Evolutionary conservation across 331 rosid genomes (phyloP).

Genomic region (Quercus lobata): DNA sequence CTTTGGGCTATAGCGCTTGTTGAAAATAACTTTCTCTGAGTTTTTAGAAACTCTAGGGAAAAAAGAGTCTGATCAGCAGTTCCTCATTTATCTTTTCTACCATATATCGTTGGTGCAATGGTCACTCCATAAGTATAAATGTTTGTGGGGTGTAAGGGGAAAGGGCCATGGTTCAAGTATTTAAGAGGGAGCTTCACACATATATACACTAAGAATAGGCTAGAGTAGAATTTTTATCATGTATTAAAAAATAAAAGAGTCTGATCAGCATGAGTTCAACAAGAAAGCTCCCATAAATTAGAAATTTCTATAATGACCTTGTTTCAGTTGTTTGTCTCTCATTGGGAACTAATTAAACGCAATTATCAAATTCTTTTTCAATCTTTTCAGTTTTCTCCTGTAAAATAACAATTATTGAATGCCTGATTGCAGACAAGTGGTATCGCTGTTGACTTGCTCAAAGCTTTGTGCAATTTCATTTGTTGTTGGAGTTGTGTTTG

Average conservation of each 20-base stretch:
- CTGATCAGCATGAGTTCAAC: no score
- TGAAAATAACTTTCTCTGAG: background rate
- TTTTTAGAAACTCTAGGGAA: background rate
- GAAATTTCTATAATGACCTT: background rate
- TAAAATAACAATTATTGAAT: background rate
- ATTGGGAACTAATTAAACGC: background rate
- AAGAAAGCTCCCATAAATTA: background rate
- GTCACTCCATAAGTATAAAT: no score
- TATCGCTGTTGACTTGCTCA: constrained; percentile 62
- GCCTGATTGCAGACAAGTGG: constrained; percentile 37
- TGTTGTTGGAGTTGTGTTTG: constrained; percentile 61
- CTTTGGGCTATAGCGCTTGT: background rate
- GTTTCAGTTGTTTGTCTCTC: background rate
- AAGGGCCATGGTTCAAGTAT: rapidly evolving
- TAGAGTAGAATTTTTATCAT: no score
- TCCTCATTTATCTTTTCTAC: no score
- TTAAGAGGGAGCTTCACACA: rapidly evolving
- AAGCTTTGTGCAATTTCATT: constrained; percentile 72
- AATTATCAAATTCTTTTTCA: background rate
- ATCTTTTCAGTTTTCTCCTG: background rate
- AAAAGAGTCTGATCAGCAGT: no score
- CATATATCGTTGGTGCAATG: no score
- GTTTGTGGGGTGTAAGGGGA: no score
- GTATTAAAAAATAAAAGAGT: no score
- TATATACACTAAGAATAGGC: no score